phyloP scores from a whole-genome alignment of 495 filamentous ascomycete genomes.

The Astrocystis sublimbata region DNA sequence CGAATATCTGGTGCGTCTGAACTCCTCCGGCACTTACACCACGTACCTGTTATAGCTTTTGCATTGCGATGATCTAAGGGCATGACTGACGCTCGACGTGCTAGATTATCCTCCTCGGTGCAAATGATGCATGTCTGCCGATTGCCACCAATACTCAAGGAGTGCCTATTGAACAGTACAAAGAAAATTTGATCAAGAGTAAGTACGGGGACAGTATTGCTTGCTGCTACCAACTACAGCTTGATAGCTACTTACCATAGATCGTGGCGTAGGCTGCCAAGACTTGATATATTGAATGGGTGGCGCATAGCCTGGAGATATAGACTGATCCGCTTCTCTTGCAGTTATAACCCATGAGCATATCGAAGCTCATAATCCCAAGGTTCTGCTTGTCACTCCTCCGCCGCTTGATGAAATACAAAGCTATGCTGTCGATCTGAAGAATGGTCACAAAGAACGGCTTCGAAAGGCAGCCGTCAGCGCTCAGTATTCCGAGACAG shows the following conservation, averaged over 20 bases:
- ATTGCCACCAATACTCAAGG: constrained; percentile 61
- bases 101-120: constrained; percentile 79
- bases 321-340: background rate
- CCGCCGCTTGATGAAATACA: constrained; percentile 80
- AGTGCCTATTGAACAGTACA: constrained; percentile 71
- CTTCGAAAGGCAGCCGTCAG: constrained; percentile 64
- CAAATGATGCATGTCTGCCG: constrained; percentile 78
- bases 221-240: too few species aligned
- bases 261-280: background rate
- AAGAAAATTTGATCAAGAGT: constrained; percentile 60
- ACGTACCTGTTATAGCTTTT: background rate
- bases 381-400: constrained; percentile 74
- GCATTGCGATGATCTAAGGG: background rate
- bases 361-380: constrained; percentile 67
- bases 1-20: constrained; percentile 61
- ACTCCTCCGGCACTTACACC: background rate
- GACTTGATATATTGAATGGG: background rate
- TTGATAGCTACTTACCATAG: background rate
- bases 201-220: background rate
- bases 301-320: background rate
- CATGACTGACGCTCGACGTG: constrained; percentile 21
- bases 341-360: constrained; percentile 67
- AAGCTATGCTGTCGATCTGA: constrained; percentile 53
- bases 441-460: constrained; percentile 47
- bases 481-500: constrained; percentile 70